Evolutionary conservation across 257 asterid species (phyloP), one percentile per base, ranked within the genome.

Genomic region (Mentha longifolia): DNA sequence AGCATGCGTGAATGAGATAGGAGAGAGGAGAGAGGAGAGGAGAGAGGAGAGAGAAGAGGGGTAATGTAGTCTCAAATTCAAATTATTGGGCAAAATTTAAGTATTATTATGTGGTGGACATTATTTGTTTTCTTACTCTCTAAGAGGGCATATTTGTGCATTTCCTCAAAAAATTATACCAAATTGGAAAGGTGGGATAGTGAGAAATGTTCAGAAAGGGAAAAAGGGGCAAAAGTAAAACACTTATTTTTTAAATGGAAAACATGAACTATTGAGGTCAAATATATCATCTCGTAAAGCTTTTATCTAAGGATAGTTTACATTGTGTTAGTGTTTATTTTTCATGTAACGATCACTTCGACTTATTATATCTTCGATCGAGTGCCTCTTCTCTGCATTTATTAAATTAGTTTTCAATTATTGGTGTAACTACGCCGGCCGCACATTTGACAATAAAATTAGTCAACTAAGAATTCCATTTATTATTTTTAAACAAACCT

Each of bases 381-480:
- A 64, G 64, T 22, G 14, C 56, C 47, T 52, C 16, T 41, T 28
- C 33, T 28, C 30, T 30, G 37, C 16, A 37, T 56, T 10, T 0
- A 51, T 51, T 51, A 31, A 31, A n/a, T 20, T 6, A 9, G 7
- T 39, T 75, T 61, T 41, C 30, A 63, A 16, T 25, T 39, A 59
- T 60, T 49, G 10, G 14, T 52, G 66, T 6, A 37, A 55, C 20
- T 54, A 31, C 68, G 46, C 63, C 68, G 70, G 63, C 72, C 61
- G 52, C 55, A 55, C 45, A 14, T 61, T 63, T 76, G 68, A 70
- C 68, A 54, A 55, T n/a, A 0, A 51, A 10, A 52, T 20, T 43
- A 30, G 68, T 76, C 76, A 63, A 76, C 57, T 45, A 10, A 12
- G 50, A 65, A 37, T 7, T 55, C 2, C 49, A 17, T 42, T 61